Evolutionary conservation across 2,329 filamentous ascomycete species (phyloP).

Genomic region (Amauroascus verrucosus): DNA sequence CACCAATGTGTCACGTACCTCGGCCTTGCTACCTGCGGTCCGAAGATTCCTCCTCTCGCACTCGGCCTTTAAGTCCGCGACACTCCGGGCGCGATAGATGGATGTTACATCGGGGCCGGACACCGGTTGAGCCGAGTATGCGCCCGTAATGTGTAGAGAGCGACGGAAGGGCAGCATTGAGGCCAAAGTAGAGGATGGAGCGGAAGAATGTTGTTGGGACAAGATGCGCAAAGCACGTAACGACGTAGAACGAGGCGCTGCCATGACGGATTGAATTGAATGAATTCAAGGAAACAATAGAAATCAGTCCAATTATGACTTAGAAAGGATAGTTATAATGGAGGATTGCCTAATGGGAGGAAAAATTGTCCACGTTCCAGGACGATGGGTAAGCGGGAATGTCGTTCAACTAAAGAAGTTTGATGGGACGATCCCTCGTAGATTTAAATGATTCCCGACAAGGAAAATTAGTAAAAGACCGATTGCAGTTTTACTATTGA

Average conservation of each 20-base stretch:
- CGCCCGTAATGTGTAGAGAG: slow-evolving; percentile 50
- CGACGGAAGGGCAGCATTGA: slow-evolving; percentile 31
- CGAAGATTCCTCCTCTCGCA: slow-evolving; percentile 42
- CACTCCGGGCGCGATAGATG: slow-evolving; percentile 42
- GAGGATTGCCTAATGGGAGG: too few relatives aligned
- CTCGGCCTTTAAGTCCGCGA: slow-evolving; percentile 43
- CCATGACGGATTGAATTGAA: slow-evolving; percentile 25
- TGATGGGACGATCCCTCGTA: not conserved
- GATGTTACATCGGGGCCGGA: slow-evolving; percentile 43
- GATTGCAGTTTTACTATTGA: too few relatives aligned
- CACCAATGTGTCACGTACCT: slow-evolving; percentile 31
- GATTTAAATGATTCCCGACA: not conserved
- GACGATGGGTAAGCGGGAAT: not conserved
- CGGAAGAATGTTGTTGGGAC: slow-evolving; percentile 28
- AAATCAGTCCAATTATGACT: not conserved
- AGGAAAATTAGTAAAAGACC: not conserved
- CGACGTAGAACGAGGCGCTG: slow-evolving; percentile 37
- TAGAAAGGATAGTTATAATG: not conserved
- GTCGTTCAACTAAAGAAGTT: not conserved
- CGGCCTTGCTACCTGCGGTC: slow-evolving; percentile 39
- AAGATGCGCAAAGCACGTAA: slow-evolving; percentile 38
- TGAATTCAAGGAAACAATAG: not conserved
- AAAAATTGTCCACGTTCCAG: too few relatives aligned
- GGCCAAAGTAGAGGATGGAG: slow-evolving; percentile 11
- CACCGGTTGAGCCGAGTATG: slow-evolving; percentile 45